These are phyloP conservation scores for Periconia macrospinosa DNA, from an alignment of 2,329 filamentous ascomycete genomes.

Conservation along the genomic window DNA sequence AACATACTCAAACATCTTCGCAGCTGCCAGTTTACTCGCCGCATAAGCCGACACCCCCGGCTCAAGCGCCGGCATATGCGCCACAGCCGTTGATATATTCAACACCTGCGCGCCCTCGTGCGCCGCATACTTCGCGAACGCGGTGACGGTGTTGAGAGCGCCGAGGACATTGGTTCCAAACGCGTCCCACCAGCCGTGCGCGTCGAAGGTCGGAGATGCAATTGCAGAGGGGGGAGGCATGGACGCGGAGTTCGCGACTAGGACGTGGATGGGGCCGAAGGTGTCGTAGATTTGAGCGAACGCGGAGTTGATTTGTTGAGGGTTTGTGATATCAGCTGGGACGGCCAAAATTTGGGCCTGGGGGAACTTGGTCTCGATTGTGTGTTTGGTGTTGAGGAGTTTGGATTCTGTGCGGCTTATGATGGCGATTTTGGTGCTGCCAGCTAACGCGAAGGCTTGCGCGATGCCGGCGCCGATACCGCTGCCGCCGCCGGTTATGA, in stretches of 20 bases:
- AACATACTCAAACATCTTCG: conserved; percentile 33
- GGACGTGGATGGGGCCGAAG: conserved; percentile 29
- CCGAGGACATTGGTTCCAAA: conserved; percentile 41
- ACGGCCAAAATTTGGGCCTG: conserved; percentile 12
- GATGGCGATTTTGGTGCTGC: conserved; percentile 9
- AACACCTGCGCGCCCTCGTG: conserved; percentile 36
- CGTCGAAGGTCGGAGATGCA: conserved; percentile 20
- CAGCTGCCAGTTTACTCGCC: conserved; percentile 28
- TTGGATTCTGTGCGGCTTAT: conserved; percentile 25
- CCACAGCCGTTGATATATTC: conserved; percentile 36
- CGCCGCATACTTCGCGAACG: conserved; percentile 39
- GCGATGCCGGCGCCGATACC: conserved; percentile 11
- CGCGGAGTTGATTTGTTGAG: conserved; percentile 2
- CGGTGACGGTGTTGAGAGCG: conserved; percentile 34
- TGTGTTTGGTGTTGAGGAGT: conserved; percentile 34
- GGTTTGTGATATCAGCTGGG: conserved; percentile 5
- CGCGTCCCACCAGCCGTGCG: conserved; percentile 35
- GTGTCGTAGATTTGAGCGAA: conserved; percentile 7
- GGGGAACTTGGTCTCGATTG: conserved; percentile 22
- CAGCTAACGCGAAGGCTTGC: conserved; percentile 8
- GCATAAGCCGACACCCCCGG: conserved; percentile 10
- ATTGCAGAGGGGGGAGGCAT: conserved; percentile 4
- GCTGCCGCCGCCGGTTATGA: conserved; percentile 45
- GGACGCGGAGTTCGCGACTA: conserved; percentile 24
- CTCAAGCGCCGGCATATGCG: conserved; percentile 5